phyloP scores from a whole-genome alignment of 345 rosid genomes.

The Populus ilicifolia region DNA sequence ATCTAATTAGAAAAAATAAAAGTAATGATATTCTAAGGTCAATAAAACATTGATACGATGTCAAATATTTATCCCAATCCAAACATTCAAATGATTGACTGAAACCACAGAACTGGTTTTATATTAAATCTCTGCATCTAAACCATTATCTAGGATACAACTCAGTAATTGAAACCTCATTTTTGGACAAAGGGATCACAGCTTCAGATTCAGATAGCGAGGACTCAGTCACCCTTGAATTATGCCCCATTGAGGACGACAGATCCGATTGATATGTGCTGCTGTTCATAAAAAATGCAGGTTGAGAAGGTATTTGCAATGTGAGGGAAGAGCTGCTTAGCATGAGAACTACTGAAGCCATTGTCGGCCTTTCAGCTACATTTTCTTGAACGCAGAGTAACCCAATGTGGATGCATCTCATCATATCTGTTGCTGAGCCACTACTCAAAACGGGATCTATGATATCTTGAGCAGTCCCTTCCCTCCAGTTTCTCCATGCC shows the following conservation, averaged over 20 bases:
- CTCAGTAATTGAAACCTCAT: conserved; percentile 28
- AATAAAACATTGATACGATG: too few relatives aligned
- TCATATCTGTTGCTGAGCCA: conserved; percentile 31
- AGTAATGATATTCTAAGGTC: too few relatives aligned
- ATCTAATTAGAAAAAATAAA: too few relatives aligned
- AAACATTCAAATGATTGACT: too few relatives aligned
- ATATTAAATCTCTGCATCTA: too few relatives aligned
- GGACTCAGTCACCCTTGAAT: conserved; percentile 1
- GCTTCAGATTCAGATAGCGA: not conserved
- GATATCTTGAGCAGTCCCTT: conserved; percentile 26
- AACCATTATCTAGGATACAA: conserved; percentile 6
- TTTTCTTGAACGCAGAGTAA: conserved; percentile 57
- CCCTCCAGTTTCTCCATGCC: conserved; percentile 58
- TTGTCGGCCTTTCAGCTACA: conserved; percentile 37
- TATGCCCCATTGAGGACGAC: not conserved
- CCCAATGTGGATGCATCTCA: conserved; percentile 51
- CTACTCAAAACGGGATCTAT: conserved; percentile 33
- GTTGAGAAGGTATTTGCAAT: conserved; percentile 36
- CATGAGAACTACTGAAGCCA: conserved; percentile 44
- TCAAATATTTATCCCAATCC: too few relatives aligned
- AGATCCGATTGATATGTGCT: not conserved
- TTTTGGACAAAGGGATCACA: not conserved
- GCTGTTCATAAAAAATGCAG: conserved; percentile 32
- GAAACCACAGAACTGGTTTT: too few relatives aligned
- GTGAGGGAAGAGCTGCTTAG: conserved; percentile 36